Percentiles rank a stretch among this genome's conserved stretches.
These are phyloP conservation scores for Pythium brassicae DNA, from an alignment of 352 stramenopile species.

Conservation along the genomic window DNA sequence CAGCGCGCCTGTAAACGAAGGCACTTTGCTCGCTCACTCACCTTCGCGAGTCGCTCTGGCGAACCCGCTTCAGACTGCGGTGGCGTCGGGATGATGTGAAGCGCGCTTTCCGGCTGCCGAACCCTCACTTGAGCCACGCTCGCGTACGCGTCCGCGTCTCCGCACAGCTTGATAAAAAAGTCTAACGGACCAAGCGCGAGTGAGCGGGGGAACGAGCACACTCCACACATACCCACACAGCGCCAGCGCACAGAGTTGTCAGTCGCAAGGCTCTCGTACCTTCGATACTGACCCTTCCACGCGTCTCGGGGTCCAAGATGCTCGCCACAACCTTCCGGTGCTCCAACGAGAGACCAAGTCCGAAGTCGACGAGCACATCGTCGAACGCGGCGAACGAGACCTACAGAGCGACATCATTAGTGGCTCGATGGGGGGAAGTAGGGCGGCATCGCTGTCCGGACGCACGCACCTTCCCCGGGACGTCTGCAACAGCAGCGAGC, in stretches of 20 bases:
- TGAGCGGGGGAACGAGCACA: not conserved
- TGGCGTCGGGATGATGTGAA: conserved; percentile 4
- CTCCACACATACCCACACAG: too few relatives aligned
- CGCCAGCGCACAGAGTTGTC: not conserved
- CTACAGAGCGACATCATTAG: conserved; percentile 14
- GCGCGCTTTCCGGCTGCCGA: not conserved
- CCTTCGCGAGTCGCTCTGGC: conserved; percentile 3
- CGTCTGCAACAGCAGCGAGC: conserved; percentile 56
- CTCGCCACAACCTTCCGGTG: conserved; percentile 41
- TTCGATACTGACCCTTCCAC: conserved; percentile 67
- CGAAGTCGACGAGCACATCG: conserved; percentile 68
- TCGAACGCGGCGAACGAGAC: conserved; percentile 64
- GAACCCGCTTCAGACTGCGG: conserved; percentile 3
- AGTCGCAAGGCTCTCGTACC: too few relatives aligned
- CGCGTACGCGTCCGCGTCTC: conserved; percentile 53
- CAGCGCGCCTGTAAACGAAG: not conserved
- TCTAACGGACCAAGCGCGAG: conserved; percentile 22
- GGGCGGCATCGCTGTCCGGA: not conserved
- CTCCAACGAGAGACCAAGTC: conserved; percentile 30
- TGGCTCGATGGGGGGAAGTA: too few relatives aligned
- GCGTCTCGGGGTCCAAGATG: conserved; percentile 47
- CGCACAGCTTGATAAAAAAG: conserved; percentile 74
- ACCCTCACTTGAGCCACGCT: conserved; percentile 17
- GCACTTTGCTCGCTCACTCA: not conserved
- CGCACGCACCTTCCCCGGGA: conserved; percentile 54